These are phyloP conservation scores for Meyerozyma carpophila DNA, from an alignment of 1,139 yeast species.

Conservation along the genomic window DNA sequence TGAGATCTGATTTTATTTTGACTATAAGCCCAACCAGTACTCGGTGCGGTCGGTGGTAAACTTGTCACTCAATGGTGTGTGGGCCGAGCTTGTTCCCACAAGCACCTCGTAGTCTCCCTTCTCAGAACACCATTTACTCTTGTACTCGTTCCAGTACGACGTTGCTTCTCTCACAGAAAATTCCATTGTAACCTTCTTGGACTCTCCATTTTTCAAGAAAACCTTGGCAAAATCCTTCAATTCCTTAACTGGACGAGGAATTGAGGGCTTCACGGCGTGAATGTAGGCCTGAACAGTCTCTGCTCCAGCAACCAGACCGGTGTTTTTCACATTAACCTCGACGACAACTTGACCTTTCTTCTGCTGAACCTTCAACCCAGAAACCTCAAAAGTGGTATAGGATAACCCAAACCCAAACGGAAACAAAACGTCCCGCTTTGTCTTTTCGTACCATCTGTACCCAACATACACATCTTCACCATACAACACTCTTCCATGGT, in stretches of 20 bases:
- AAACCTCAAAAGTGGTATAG: constrained; percentile 16
- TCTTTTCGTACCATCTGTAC: constrained; percentile 21
- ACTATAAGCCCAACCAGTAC: constrained; percentile 13
- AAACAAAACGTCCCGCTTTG: constrained; percentile 13
- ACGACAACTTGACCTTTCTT: constrained; percentile 10
- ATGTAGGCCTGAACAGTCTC: constrained; percentile 47
- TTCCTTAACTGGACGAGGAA: constrained; percentile 51
- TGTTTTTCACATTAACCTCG: constrained; percentile 36
- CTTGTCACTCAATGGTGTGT: constrained; percentile 10
- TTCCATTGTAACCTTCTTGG: constrained; percentile 28
- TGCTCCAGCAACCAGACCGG: constrained; percentile 36
- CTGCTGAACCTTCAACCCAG: constrained; percentile 8
- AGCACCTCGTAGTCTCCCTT: constrained; percentile 45
- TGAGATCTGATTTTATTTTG: not conserved
- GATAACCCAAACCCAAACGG: constrained; percentile 24
- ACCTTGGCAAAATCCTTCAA: constrained; percentile 52
- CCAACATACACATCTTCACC: constrained; percentile 25
- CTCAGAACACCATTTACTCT: constrained; percentile 47
- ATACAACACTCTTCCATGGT: constrained; percentile 20
- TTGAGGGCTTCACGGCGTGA: constrained; percentile 29
- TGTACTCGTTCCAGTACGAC: constrained; percentile 49
- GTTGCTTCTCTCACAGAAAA: constrained; percentile 45
- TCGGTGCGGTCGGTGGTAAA: constrained; percentile 8
- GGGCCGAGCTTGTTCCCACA: constrained; percentile 36
- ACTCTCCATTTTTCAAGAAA: constrained; percentile 34